Evolutionary conservation across 495 filamentous ascomycete genomes (phyloP).

Genomic region (Pseudotulostoma volvatum): DNA sequence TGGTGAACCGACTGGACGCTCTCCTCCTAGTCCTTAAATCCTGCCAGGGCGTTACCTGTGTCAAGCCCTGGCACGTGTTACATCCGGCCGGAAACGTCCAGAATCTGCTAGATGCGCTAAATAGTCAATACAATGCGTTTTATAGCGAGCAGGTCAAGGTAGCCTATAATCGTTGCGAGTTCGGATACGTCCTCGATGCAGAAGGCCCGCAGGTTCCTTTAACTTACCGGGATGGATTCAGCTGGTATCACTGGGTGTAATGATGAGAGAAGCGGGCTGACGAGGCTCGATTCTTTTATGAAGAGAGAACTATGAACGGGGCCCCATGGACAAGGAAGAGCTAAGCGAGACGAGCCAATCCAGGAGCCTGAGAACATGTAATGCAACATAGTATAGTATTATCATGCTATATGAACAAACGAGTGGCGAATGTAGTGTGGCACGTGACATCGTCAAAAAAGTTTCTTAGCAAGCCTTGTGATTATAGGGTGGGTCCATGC

Average conservation of each 20-base stretch:
- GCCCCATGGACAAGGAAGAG: too few relatives aligned
- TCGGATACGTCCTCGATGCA: conserved; percentile 41
- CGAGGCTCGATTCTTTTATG: too few relatives aligned
- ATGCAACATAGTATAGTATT: too few relatives aligned
- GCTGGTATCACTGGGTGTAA: conserved; percentile 23
- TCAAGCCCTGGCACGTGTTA: conserved; percentile 40
- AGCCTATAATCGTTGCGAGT: conserved; percentile 39
- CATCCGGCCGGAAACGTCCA: conserved; percentile 33
- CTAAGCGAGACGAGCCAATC: too few relatives aligned
- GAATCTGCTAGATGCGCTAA: conserved; percentile 19
- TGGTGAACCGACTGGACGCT: conserved; percentile 38
- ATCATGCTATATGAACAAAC: too few relatives aligned
- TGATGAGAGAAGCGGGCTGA: too few relatives aligned
- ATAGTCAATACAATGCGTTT: conserved; percentile 5
- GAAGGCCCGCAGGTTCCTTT: conserved; percentile 38
- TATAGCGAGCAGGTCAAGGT: conserved; percentile 17
- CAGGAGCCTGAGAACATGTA: too few relatives aligned
- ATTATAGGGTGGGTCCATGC: too few relatives aligned
- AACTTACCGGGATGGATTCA: conserved; percentile 16
- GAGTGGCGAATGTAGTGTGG: too few relatives aligned
- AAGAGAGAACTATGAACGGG: too few relatives aligned
- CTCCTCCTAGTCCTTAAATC: conserved; percentile 49
- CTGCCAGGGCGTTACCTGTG: conserved; percentile 40
- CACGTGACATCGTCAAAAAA: too few relatives aligned
- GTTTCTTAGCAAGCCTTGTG: too few relatives aligned